Evolutionary conservation across 805 yeast species (phyloP), one percentile per base, ranked within the genome.

Genomic region (Maudiozyma bulderi): DNA sequence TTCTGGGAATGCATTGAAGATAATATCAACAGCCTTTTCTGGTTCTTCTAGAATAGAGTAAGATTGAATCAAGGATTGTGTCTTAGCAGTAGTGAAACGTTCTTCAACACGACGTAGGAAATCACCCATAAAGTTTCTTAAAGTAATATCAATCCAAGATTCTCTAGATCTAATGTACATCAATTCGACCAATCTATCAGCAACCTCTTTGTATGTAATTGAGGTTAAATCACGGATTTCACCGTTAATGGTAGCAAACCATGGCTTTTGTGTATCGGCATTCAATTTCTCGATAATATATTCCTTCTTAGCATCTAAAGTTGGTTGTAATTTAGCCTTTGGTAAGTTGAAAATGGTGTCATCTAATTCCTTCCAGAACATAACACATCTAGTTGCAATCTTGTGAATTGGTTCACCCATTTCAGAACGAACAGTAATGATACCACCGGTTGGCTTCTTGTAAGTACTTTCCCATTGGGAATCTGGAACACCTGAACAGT

Each of bases 381-480:
- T 66, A 52, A 93, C 98, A 76, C 96, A 97, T 68, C 99, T 84
- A 51, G 99, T 93, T 32, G 99, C 98, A 58, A 93, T 79, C 75
- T 93, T 93, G 73, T 93, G 99, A 65, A 93, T 93, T 64, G 99
- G 99, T 75, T 93, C 99, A 66, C 99, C 99, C 99, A 93, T 93
- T 75, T 93, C 99, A 14, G 98, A 91, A 66, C 86, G 78, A 53
- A 93, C 99, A 49, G 99, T 91, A 58, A 93, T 75, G 57, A 93
- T 81, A 71, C 99, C 99, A 74, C 99, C 99, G 52, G 97, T 82
- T 62, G 96, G 91, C 65, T 84, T 84, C 74, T 86, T 85, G 75
- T 93, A 93, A 45, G 97, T 87, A 61, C 78, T 76, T 71, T 93
- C 98, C 99, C 99, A 93, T 68, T 86, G 68, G 40, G 69, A 61